Evolutionary conservation across 2,329 filamentous ascomycete species (phyloP).

Genomic region (Teratosphaeria destructans): DNA sequence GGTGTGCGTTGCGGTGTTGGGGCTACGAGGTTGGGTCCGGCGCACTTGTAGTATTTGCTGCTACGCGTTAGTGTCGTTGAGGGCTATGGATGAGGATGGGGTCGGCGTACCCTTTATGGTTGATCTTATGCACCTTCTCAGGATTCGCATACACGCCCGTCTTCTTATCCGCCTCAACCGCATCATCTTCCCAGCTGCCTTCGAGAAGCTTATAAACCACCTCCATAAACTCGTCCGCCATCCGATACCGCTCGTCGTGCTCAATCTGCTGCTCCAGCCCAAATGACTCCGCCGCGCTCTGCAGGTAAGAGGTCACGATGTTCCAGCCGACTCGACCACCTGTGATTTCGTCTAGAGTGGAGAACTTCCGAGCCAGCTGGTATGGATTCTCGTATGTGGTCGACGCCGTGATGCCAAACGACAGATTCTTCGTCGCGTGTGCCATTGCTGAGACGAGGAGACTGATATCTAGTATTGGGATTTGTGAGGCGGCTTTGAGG

Average conservation of each 20-base stretch:
- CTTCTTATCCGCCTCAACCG: constrained; percentile 44
- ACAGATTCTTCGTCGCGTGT: constrained; percentile 50
- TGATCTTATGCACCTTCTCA: constrained; percentile 49
- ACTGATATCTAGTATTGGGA: constrained; percentile 51
- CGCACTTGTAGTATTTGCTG: constrained; percentile 34
- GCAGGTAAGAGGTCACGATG: constrained; percentile 55
- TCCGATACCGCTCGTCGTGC: constrained; percentile 48
- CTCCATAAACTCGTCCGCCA: constrained; percentile 52
- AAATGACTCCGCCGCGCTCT: constrained; percentile 53
- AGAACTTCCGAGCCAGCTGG: constrained; percentile 51
- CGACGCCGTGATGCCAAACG: constrained; percentile 53
- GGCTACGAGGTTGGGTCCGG: constrained; percentile 34
- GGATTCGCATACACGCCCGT: constrained; percentile 49
- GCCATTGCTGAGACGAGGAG: constrained; percentile 36
- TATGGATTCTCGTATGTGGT: constrained; percentile 55
- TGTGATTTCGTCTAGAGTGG: constrained; percentile 52
- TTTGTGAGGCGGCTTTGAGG: constrained; percentile 53
- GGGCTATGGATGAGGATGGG: constrained; percentile 27
- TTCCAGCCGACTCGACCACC: constrained; percentile 55
- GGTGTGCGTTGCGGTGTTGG: constrained; percentile 32
- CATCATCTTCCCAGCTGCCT: constrained; percentile 45
- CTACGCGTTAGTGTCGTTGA: constrained; percentile 33
- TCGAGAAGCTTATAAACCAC: constrained; percentile 52
- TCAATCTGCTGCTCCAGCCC: constrained; percentile 40
- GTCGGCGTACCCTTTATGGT: constrained; percentile 48